Evolutionary conservation across 306 rosid species (phyloP), one percentile per base, ranked within the genome.

Genomic region (Hippophae gyantsensis): DNA sequence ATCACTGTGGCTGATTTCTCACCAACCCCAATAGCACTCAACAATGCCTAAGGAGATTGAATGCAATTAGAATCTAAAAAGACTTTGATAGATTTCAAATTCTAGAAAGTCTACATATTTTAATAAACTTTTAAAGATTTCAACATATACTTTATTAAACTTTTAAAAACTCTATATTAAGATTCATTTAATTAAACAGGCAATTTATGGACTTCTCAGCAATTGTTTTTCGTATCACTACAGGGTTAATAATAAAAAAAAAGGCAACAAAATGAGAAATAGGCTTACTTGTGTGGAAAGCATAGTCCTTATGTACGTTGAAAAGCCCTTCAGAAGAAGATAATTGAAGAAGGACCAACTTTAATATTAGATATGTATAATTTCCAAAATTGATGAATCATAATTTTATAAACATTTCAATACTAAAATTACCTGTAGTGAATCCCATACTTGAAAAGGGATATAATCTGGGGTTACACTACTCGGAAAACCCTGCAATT

Each of bases 391-490:
- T 52, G 9, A 61, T 9, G 9, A 9, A 69, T 49, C 57, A 5
- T 12, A 58, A 43, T 59, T 65, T 61, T 42, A 12, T 53, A 23
- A n/a, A 32, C 43, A 61, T 41, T 10, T 32, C 38, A 64, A 44
- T 65, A 44, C 45, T 60, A 23, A 10, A 32, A 40, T 74, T 76
- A 85, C 98, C 96, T 92, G 98, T 70, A 92, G 74, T 12, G 65
- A 81, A 74, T 92, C 98, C 98, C 98, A 92, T 53, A 87, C 72
- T 81, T 92, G 98, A 80, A 92, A 92, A 67, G 95, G 82, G 49
- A 78, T 77, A 79, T 92, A 92, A 87, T 92, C 96, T 43, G 95
- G 80, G 48, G 98, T 92, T 50, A 92, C 95, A 70, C 97, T 92
- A 60, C 78, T 85, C 2, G 98, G 98, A 78, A 92, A 87, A 13